phyloP scores from a whole-genome alignment of 768 basidiomycete species.

The Wakefieldia striispora region DNA sequence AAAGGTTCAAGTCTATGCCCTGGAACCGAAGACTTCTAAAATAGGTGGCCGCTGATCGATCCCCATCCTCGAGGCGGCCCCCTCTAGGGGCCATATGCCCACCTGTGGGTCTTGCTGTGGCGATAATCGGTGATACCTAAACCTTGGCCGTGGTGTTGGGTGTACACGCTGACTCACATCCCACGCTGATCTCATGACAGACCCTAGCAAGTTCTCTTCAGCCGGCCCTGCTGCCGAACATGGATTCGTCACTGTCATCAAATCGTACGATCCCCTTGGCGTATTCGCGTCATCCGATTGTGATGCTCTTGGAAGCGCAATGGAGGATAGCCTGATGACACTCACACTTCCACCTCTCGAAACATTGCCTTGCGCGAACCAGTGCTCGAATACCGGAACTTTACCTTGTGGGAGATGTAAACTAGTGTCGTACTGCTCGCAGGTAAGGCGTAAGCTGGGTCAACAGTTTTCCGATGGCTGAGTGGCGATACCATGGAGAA shows the following conservation, averaged over 20 bases:
- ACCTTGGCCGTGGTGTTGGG: no score
- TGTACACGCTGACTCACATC: no score
- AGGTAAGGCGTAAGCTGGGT: constrained; percentile 9
- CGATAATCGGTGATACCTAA: background rate
- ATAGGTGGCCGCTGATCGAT: no score
- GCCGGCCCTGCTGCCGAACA: background rate
- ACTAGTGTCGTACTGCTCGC: constrained; percentile 45
- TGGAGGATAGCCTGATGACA: constrained; percentile 12
- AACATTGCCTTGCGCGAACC: constrained; percentile 33
- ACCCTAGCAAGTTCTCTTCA: background rate
- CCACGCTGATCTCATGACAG: constrained; percentile 5
- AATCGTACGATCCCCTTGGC: constrained; percentile 17
- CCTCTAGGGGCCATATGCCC: no score
- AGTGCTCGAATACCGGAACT: constrained; percentile 28
- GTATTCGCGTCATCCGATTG: constrained; percentile 17
- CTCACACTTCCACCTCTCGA: constrained; percentile 25
- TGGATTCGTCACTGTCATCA: constrained; percentile 13
- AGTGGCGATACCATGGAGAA: constrained; percentile 22
- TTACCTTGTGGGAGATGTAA: constrained; percentile 29
- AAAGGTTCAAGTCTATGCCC: no score
- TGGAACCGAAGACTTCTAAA: no score
- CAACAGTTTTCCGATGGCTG: background rate
- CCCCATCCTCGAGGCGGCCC: no score
- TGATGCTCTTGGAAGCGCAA: constrained; percentile 11
- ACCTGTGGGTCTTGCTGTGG: background rate